Percentiles rank a stretch among this genome's conserved stretches.
These are phyloP conservation scores for Lactarius evosmus DNA, from an alignment of 768 basidiomycete species.

Conservation along the genomic window DNA sequence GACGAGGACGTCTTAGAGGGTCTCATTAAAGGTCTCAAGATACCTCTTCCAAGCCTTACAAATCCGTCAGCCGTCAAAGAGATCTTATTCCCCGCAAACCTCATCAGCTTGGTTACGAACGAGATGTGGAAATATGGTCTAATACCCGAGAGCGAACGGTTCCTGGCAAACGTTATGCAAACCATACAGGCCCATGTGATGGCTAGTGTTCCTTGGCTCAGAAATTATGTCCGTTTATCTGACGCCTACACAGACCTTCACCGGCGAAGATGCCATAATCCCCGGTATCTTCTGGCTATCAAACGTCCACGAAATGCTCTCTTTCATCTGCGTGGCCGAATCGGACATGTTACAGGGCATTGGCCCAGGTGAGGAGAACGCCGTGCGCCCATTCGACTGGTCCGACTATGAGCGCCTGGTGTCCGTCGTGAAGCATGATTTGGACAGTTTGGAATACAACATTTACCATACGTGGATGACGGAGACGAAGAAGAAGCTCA, in stretches of 20 bases:
- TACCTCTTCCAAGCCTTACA: conserved; percentile 83
- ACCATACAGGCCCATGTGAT: conserved; percentile 96
- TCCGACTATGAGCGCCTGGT: conserved; percentile 94
- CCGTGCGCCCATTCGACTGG: conserved; percentile 93
- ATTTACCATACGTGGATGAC: conserved; percentile 99
- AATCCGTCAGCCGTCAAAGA: conserved; percentile 95
- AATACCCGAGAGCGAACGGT: conserved; percentile 94
- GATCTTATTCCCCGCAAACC: conserved; percentile 97
- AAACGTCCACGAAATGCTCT: conserved; percentile 98
- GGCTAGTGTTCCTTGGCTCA: conserved; percentile 52
- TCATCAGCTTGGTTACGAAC: conserved; percentile 97
- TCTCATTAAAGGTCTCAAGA: conserved; percentile 87
- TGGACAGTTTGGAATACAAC: conserved; percentile 98
- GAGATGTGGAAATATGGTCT: conserved; percentile 99
- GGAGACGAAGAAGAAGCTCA: conserved; percentile 92
- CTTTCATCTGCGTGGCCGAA: conserved; percentile 98
- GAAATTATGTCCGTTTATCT: conserved; percentile 19
- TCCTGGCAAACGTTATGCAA: conserved; percentile 99
- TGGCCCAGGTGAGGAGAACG: conserved; percentile 90
- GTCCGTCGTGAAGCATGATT: conserved; percentile 97
- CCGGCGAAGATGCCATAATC: conserved; percentile 89
- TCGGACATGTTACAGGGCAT: conserved; percentile 98
- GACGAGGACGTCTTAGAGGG: conserved; percentile 94
- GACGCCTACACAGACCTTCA: conserved; percentile 61
- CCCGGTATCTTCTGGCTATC: conserved; percentile 99